A percentile compares a stretch with the other conserved stretches of the same genome.
phyloP scores from a whole-genome alignment of 441 rosid genomes.

The Melastoma candidum region DNA sequence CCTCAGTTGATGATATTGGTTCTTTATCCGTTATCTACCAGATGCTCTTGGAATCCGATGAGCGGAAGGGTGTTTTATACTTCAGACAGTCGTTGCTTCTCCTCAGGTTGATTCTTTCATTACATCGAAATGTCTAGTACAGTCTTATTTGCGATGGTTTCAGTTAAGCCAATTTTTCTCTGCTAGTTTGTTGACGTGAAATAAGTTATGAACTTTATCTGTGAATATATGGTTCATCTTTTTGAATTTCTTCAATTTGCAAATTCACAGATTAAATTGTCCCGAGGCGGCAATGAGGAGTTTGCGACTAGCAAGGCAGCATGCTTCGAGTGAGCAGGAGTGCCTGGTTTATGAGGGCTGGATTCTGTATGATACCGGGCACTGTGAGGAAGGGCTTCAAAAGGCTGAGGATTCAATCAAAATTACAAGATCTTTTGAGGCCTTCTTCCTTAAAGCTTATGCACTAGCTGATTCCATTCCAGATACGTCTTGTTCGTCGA shows the following conservation, averaged over 20 bases:
- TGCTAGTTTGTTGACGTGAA: too few species aligned
- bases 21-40: constrained; percentile 97
- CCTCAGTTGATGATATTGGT: constrained; percentile 92
- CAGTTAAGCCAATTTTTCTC: too few species aligned
- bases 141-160: too few species aligned
- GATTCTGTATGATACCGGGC: constrained; percentile 94
- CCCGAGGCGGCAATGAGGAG: constrained; percentile 97
- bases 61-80: constrained; percentile 78
- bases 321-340: constrained; percentile 82
- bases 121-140: neutral
- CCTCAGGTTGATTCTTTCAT: constrained; percentile 43
- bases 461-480: constrained; percentile 96
- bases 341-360: constrained; percentile 93
- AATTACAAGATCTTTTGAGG: constrained; percentile 84
- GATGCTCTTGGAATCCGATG: constrained; percentile 89
- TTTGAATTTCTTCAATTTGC: too few species aligned
- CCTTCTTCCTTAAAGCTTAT: constrained; percentile 92
- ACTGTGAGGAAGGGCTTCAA: constrained; percentile 82
- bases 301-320: constrained; percentile 77
- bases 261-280: constrained; percentile 63
- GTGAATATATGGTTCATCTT: too few species aligned
- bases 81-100: constrained; percentile 96
- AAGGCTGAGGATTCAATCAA: constrained; percentile 86
- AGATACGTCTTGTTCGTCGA: constrained; percentile 69
- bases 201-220: neutral